Evolutionary conservation across 257 asterid genomes (phyloP).

Genomic region (Prunella vulgaris): DNA sequence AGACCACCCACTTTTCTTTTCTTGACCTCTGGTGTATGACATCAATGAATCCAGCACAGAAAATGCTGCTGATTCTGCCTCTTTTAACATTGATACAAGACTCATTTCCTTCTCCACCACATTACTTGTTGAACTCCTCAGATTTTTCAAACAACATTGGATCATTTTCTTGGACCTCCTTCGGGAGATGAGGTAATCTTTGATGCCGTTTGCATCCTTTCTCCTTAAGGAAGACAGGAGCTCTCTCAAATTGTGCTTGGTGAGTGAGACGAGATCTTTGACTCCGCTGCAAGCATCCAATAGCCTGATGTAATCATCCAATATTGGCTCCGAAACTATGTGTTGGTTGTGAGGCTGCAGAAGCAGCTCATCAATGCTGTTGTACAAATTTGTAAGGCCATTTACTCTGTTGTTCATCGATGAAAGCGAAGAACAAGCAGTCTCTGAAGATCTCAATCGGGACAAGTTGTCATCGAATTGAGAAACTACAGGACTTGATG

Average conservation of each 20-base stretch:
- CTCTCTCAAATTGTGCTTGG: conserved; percentile 18
- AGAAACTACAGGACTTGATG: conserved; percentile 27
- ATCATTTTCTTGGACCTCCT: conserved; percentile 31
- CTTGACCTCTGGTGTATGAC: neutral
- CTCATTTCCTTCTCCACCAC: neutral
- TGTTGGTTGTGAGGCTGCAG: conserved; percentile 22
- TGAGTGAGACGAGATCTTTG: conserved; percentile 26
- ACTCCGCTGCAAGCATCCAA: conserved; percentile 32
- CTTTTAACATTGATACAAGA: conserved; percentile 14
- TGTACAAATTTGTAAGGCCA: conserved; percentile 26
- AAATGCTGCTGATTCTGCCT: conserved; percentile 26
- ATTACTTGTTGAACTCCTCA: conserved; percentile 5
- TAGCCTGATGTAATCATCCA: conserved; percentile 29
- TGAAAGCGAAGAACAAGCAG: conserved; percentile 20
- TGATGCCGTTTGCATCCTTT: conserved; percentile 22
- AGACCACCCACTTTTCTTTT: conserved; percentile 7
- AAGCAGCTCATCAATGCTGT: conserved; percentile 29
- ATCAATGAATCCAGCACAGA: conserved; percentile 18
- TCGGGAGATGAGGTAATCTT: conserved; percentile 8
- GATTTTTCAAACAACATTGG: conserved; percentile 19
- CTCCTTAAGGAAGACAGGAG: conserved; percentile 34
- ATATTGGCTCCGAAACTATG: conserved; percentile 18
- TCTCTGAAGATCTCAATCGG: conserved; percentile 21
- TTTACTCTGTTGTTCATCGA: conserved; percentile 22
- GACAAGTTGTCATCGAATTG: conserved; percentile 27